Evolutionary conservation across 768 basidiomycete species (phyloP).

Genomic region (Tulasnella sp.): DNA sequence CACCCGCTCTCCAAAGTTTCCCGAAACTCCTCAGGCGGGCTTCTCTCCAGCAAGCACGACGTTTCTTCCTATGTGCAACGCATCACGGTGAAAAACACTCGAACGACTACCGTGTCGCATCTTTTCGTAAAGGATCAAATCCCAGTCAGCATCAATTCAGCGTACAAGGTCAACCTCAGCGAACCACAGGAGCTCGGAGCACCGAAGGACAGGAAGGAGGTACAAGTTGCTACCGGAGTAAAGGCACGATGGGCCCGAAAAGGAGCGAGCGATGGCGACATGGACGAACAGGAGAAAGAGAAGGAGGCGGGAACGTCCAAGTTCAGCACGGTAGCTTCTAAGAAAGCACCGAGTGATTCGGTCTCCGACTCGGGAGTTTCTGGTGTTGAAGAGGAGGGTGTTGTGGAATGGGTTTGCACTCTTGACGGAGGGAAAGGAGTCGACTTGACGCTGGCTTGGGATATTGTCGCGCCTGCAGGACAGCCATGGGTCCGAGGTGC

Average conservation of each 20-base stretch:
- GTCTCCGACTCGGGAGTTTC: background rate
- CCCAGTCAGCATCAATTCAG: slow-evolving; percentile 32
- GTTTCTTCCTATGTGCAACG: slow-evolving; percentile 25
- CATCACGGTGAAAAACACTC: slow-evolving; percentile 29
- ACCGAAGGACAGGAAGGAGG: slow-evolving; percentile 36
- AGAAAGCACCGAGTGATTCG: background rate
- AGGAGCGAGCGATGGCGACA: slow-evolving; percentile 29
- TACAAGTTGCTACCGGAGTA: slow-evolving; percentile 41
- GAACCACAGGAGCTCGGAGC: slow-evolving; percentile 34
- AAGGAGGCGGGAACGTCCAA: background rate
- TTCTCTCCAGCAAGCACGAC: slow-evolving; percentile 25
- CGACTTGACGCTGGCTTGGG: slow-evolving; percentile 49
- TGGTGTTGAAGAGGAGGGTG: slow-evolving; percentile 39
- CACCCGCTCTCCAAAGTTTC: slow-evolving; percentile 25
- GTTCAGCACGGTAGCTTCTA: background rate
- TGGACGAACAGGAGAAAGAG: slow-evolving; percentile 8
- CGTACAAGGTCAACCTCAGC: slow-evolving; percentile 34
- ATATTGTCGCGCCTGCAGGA: slow-evolving; percentile 44
- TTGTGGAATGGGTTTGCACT: slow-evolving; percentile 52
- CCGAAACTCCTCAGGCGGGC: slow-evolving; percentile 1
- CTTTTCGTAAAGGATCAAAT: slow-evolving; percentile 28
- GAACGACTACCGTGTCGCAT: background rate
- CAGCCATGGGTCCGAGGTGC: slow-evolving; percentile 29
- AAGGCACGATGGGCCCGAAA: slow-evolving; percentile 30
- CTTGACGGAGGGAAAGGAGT: slow-evolving; percentile 45